A percentile compares a stretch with the other conserved stretches of the same genome.
Evolutionary conservation across 2,329 filamentous ascomycete genomes (phyloP).

Genomic region (Paracamarosporium sp.): DNA sequence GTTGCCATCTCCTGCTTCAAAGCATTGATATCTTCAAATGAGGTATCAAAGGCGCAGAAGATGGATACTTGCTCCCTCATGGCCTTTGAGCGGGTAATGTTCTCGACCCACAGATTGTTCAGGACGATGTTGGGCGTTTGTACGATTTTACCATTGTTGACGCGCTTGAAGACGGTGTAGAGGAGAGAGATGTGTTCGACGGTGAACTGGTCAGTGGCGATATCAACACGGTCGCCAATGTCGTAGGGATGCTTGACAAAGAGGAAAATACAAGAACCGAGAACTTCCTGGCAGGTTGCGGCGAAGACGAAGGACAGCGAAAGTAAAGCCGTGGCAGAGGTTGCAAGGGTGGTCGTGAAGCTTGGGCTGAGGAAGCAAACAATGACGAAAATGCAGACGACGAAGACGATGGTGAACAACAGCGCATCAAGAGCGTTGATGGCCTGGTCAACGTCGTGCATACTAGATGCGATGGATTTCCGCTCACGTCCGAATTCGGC

Average conservation of each 20-base stretch:
- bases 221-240: slow-evolving; percentile 91
- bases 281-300: slow-evolving; percentile 87
- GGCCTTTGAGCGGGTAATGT: slow-evolving; percentile 85
- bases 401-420: slow-evolving; percentile 78
- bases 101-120: slow-evolving; percentile 94
- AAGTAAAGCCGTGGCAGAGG: slow-evolving; percentile 87
- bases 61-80: slow-evolving; percentile 88
- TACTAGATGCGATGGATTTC: slow-evolving; percentile 87
- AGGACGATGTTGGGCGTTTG: slow-evolving; percentile 91
- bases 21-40: slow-evolving; percentile 86
- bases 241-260: slow-evolving; percentile 99
- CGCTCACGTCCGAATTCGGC: slow-evolving; percentile 84
- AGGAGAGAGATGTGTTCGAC: slow-evolving; percentile 95
- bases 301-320: slow-evolving; percentile 98
- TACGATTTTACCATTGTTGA: slow-evolving; percentile 78
- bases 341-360: slow-evolving; percentile 84
- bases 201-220: slow-evolving; percentile 72
- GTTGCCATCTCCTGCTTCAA: slow-evolving; percentile 82
- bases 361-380: slow-evolving; percentile 87
- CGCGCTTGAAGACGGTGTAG: slow-evolving; percentile 88
- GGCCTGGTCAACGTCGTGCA: slow-evolving; percentile 97
- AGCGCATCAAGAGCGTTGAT: slow-evolving; percentile 90
- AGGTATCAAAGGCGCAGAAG: slow-evolving; percentile 83
- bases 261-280: slow-evolving; percentile 98
- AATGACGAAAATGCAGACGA: slow-evolving; percentile 85